phyloP scores from a whole-genome alignment of 768 basidiomycete species.

The Leccinum disarticulatum region DNA sequence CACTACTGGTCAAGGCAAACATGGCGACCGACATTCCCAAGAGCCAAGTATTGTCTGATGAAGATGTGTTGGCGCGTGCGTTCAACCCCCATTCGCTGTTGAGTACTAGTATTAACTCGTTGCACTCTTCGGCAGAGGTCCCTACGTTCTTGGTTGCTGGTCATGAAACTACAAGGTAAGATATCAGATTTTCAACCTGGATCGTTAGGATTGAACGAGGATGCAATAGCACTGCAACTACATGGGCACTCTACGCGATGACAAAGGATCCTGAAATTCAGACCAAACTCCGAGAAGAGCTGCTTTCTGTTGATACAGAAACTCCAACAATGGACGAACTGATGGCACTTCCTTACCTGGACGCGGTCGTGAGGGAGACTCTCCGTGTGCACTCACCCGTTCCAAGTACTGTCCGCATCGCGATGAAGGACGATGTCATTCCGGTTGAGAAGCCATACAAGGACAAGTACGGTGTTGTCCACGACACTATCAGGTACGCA shows the following conservation, averaged over 20 bases:
- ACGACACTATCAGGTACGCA: conserved; percentile 39
- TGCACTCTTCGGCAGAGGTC: neutral
- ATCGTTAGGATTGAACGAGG: neutral
- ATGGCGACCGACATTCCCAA: conserved; percentile 53
- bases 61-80: conserved; percentile 59
- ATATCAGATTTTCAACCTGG: neutral
- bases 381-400: conserved; percentile 58
- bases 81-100: neutral
- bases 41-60: conserved; percentile 55
- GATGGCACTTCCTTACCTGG: conserved; percentile 66
- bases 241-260: conserved; percentile 62
- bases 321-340: conserved; percentile 71
- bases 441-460: conserved; percentile 48
- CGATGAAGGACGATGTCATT: conserved; percentile 52
- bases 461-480: conserved; percentile 42
- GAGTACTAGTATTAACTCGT: neutral
- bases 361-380: conserved; percentile 61
- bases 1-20: conserved; percentile 1
- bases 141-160: conserved; percentile 1
- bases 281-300: conserved; percentile 56
- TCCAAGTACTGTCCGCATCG: conserved; percentile 40
- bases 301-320: conserved; percentile 49
- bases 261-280: conserved; percentile 49
- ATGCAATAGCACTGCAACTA: conserved; percentile 36
- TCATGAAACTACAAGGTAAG: conserved; percentile 3